Evolutionary conservation across 2,329 filamentous ascomycete genomes (phyloP).

Genomic region (Fusarium caatingaense): DNA sequence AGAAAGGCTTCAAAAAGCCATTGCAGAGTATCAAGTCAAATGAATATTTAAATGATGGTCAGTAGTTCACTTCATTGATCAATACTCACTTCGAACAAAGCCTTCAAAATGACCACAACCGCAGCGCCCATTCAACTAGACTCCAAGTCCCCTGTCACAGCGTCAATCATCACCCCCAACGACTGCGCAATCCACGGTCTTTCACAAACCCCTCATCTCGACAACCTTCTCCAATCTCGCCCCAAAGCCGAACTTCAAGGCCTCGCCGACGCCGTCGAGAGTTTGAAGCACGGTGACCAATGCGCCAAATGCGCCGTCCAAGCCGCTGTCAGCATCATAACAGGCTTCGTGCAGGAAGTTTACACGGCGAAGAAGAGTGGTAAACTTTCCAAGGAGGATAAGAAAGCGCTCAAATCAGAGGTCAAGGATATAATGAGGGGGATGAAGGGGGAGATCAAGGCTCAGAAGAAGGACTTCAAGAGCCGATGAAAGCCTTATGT

Average conservation of each 20-base stretch:
- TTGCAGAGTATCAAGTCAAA: fast-evolving
- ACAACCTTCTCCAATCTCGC: constrained; percentile 20
- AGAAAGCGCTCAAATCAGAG: constrained; percentile 31
- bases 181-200: constrained; percentile 10
- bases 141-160: not conserved
- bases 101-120: not conserved
- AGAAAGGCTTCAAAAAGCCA: not conserved
- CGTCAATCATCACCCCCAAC: not conserved
- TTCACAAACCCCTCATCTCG: constrained; percentile 23
- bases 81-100: not conserved
- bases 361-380: constrained; percentile 28
- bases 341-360: constrained; percentile 11
- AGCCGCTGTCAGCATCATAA: constrained; percentile 8
- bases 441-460: constrained; percentile 14
- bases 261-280: constrained; percentile 11
- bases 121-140: not conserved
- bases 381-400: constrained; percentile 31
- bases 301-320: constrained; percentile 29
- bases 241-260: constrained; percentile 8
- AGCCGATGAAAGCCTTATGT: not conserved
- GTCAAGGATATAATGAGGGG: constrained; percentile 22
- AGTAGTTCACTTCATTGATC: too few relatives aligned
- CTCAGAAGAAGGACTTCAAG: constrained; percentile 10
- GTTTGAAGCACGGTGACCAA: constrained; percentile 5
- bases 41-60: fast-evolving